A percentile compares a stretch with the other conserved stretches of the same genome.
Evolutionary conservation across 2,329 filamentous ascomycete species (phyloP).

Genomic region (Geosmithia morbida): DNA sequence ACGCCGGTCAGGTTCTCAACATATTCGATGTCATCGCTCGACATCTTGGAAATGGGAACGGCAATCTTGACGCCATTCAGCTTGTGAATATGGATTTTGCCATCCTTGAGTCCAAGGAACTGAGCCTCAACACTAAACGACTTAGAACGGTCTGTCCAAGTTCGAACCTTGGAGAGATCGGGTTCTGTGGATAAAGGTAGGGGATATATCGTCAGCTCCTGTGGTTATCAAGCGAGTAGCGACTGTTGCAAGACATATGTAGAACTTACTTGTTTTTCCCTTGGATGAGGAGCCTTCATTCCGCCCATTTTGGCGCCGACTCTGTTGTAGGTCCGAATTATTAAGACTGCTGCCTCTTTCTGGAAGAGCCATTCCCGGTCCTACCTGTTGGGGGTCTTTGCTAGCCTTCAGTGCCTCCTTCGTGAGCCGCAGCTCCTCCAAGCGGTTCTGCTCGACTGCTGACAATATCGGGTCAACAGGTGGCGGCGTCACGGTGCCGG

Average conservation of each 20-base stretch:
- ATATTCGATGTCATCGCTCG: slow-evolving; percentile 84
- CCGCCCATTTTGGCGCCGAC: slow-evolving; percentile 51
- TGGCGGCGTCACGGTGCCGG: slow-evolving; percentile 44
- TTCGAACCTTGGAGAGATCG: slow-evolving; percentile 68
- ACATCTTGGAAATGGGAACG: slow-evolving; percentile 92
- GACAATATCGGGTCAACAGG: slow-evolving; percentile 42
- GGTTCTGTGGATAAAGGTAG: slow-evolving; percentile 45
- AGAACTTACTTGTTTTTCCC: slow-evolving; percentile 57
- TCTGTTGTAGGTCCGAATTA: slow-evolving; percentile 57
- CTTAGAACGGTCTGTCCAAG: slow-evolving; percentile 89
- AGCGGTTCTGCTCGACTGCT: slow-evolving; percentile 58
- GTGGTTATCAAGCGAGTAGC: not conserved
- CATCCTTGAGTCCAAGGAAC: slow-evolving; percentile 85
- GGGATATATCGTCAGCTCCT: not conserved
- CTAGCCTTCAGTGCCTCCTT: slow-evolving; percentile 61
- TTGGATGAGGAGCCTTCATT: slow-evolving; percentile 37
- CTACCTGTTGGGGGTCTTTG: slow-evolving; percentile 51
- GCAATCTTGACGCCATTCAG: slow-evolving; percentile 97
- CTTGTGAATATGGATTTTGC: slow-evolving; percentile 96
- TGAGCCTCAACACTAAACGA: slow-evolving; percentile 97
- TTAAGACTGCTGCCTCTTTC: slow-evolving; percentile 69
- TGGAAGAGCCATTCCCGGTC: slow-evolving; percentile 60
- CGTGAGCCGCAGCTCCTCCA: slow-evolving; percentile 72
- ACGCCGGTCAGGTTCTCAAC: slow-evolving; percentile 80
- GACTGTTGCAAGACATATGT: not conserved